Conservation (phyloP, 257 asterid genomes). For the Solanum ossicruentum region DNA sequence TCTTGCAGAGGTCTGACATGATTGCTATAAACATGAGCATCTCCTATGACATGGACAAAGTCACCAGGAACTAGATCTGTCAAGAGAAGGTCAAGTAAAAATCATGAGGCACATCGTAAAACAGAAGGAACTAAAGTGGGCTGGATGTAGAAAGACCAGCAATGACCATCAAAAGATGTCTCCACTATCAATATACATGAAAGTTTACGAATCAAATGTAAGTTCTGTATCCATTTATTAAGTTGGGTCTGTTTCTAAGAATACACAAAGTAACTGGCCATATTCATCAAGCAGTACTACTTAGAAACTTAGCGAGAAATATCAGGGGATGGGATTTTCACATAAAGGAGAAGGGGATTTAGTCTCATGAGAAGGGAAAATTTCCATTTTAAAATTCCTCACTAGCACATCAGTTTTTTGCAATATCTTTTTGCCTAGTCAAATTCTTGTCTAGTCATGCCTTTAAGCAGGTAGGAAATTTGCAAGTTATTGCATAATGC, state of each 20-base stretch:
- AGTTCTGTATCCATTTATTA: background rate
- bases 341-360: background rate
- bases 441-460: background rate
- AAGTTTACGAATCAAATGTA: background rate
- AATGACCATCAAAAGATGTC: background rate
- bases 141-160: background rate
- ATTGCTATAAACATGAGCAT: constrained; percentile 76
- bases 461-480: background rate
- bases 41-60: constrained; percentile 79
- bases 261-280: background rate
- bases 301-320: background rate
- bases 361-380: background rate
- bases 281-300: background rate
- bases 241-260: background rate
- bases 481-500: background rate
- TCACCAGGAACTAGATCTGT: constrained; percentile 87
- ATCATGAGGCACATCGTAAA: background rate
- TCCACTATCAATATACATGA: background rate
- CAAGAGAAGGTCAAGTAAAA: background rate
- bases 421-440: background rate
- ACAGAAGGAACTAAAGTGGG: background rate
- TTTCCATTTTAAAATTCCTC: background rate
- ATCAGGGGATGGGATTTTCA: background rate
- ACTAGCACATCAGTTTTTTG: background rate
- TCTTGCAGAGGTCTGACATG: constrained; percentile 72